Evolutionary conservation across 306 rosid species (phyloP).

Genomic region (Heteromeles arbutifolia): DNA sequence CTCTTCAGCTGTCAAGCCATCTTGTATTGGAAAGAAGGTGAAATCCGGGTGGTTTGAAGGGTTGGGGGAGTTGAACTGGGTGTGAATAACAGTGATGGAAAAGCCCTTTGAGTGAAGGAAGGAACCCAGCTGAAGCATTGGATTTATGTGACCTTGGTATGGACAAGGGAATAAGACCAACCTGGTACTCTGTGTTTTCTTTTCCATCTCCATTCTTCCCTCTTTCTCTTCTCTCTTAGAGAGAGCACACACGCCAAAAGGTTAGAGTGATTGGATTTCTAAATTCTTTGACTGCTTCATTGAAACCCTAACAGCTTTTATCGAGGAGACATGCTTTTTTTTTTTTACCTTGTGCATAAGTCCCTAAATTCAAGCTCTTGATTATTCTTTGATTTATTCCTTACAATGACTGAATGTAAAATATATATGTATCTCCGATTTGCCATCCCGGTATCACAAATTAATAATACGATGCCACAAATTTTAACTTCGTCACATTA

Average conservation of each 20-base stretch:
- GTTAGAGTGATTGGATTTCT: not conserved
- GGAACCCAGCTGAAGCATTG: constrained; percentile 48
- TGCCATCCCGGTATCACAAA: too few relatives aligned
- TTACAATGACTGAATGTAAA: too few relatives aligned
- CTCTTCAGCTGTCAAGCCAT: not conserved
- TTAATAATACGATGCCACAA: too few relatives aligned
- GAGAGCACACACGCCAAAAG: not conserved
- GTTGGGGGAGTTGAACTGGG: constrained; percentile 34
- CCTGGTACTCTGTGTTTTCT: constrained; percentile 1
- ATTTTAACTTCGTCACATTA: too few relatives aligned
- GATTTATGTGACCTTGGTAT: constrained; percentile 51
- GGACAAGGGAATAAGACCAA: constrained; percentile 49
- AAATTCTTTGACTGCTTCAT: too few relatives aligned
- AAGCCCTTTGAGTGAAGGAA: constrained; percentile 47
- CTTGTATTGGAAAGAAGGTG: not conserved
- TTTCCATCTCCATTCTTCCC: constrained; percentile 6
- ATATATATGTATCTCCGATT: too few relatives aligned
- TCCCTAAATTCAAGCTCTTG: too few relatives aligned
- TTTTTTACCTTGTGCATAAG: too few relatives aligned
- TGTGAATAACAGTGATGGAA: constrained; percentile 43
- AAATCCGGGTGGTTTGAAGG: not conserved
- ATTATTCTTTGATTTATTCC: too few relatives aligned
- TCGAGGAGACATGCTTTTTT: too few relatives aligned
- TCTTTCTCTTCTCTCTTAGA: not conserved
- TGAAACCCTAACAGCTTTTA: too few relatives aligned